A percentile compares a stretch with the other conserved stretches of the same genome.
Evolutionary conservation across 192 early-diverging fungal genomes (phyloP).

Genomic region (Geranomyces variabilis): DNA sequence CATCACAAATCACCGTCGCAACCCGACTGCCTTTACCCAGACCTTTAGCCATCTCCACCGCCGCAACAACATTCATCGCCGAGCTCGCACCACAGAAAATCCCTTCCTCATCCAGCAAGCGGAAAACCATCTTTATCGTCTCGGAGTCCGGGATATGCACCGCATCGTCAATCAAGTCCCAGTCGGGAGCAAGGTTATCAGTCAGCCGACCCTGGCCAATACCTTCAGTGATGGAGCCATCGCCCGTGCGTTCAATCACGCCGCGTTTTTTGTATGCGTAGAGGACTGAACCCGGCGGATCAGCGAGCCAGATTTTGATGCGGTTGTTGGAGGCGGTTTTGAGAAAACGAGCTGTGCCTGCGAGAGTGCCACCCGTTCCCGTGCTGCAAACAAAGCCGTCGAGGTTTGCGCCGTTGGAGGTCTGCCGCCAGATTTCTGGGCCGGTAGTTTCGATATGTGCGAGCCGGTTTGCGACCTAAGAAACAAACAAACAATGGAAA

Average conservation of each 20-base stretch:
- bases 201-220: slow-evolving; percentile 96
- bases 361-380: slow-evolving; percentile 91
- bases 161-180: slow-evolving; percentile 81
- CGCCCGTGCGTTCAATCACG: slow-evolving; percentile 70
- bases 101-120: slow-evolving; percentile 91
- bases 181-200: slow-evolving; percentile 80
- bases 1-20: slow-evolving; percentile 88
- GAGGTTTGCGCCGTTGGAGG: slow-evolving; percentile 61
- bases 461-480: slow-evolving; percentile 75
- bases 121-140: slow-evolving; percentile 84
- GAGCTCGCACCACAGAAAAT: slow-evolving; percentile 91
- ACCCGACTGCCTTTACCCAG: slow-evolving; percentile 75
- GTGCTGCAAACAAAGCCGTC: slow-evolving; percentile 93
- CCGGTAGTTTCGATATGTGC: slow-evolving; percentile 96
- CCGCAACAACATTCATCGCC: slow-evolving; percentile 92
- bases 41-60: slow-evolving; percentile 85
- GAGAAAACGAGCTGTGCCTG: slow-evolving; percentile 79
- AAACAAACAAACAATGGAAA: not conserved
- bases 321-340: slow-evolving; percentile 72
- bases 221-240: slow-evolving; percentile 86
- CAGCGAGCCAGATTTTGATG: slow-evolving; percentile 83
- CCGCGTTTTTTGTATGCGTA: slow-evolving; percentile 78
- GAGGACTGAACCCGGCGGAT: slow-evolving; percentile 93
- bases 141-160: slow-evolving; percentile 79
- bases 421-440: slow-evolving; percentile 90